A percentile compares a stretch with the other conserved stretches of the same genome.
These are phyloP conservation scores for Austroboletus festivus DNA, from an alignment of 768 basidiomycete species.

Conservation along the genomic window DNA sequence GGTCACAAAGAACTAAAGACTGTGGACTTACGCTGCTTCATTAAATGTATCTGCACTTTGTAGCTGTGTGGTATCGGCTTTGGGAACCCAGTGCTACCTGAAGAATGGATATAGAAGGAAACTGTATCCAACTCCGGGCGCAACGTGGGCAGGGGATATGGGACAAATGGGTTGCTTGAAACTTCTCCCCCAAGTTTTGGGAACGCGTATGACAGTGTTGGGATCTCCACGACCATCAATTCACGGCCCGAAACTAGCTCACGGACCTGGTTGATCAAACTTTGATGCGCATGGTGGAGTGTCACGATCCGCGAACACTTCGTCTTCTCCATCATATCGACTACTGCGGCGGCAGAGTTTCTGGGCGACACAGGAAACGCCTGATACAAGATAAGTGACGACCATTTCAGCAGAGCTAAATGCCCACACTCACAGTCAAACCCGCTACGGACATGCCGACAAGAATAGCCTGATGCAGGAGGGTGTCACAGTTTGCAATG, in stretches of 20 bases:
- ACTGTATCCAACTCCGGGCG: constrained; percentile 14
- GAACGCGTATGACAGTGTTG: constrained; percentile 8
- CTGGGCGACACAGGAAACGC: constrained; percentile 36
- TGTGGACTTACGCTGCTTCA: constrained; percentile 28
- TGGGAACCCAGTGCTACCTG: constrained; percentile 48
- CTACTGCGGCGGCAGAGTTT: constrained; percentile 35
- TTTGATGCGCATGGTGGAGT: constrained; percentile 22
- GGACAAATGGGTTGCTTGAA: not conserved
- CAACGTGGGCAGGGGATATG: constrained; percentile 7
- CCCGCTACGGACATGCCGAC: constrained; percentile 30
- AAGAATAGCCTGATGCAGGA: constrained; percentile 42
- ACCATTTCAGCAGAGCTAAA: too few relatives aligned
- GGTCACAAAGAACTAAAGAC: not conserved
- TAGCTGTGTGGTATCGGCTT: constrained; percentile 39
- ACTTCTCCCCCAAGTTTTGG: constrained; percentile 7
- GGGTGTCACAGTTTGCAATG: not conserved
- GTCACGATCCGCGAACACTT: constrained; percentile 39
- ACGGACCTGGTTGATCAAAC: constrained; percentile 29
- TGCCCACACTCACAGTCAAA: constrained; percentile 3
- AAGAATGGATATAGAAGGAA: constrained; percentile 44
- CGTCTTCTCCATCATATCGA: constrained; percentile 35
- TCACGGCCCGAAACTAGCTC: constrained; percentile 11
- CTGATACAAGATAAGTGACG: constrained; percentile 8
- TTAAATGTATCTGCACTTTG: constrained; percentile 33
- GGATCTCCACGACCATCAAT: constrained; percentile 15